A percentile compares a stretch with the other conserved stretches of the same genome.
Evolutionary conservation across 2,329 filamentous ascomycete species (phyloP).

Genomic region (Aureobasidium mangrovei): DNA sequence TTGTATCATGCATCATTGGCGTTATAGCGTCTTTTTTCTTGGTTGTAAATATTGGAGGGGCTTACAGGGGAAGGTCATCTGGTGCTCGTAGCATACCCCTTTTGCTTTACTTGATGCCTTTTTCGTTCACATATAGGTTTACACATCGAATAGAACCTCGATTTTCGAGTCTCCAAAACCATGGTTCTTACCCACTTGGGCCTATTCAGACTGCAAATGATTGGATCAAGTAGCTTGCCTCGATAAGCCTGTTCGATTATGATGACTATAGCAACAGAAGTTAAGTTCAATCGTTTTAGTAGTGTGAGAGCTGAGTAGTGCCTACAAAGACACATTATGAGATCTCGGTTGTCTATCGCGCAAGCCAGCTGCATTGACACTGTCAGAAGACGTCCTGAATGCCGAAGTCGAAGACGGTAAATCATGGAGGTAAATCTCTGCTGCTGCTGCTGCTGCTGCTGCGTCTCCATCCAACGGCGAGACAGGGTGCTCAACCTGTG

Average conservation of each 20-base stretch:
- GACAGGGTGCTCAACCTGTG: too few species aligned
- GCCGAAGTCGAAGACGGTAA: conserved; percentile 55
- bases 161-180: background rate
- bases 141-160: background rate
- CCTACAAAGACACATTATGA: too few species aligned
- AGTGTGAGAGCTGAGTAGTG: too few species aligned
- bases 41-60: conserved; percentile 1
- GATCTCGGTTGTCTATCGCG: background rate
- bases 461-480: background rate
- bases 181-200: too few species aligned
- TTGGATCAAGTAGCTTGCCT: too few species aligned
- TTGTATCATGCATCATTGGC: background rate
- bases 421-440: conserved; percentile 36
- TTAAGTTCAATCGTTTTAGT: too few species aligned
- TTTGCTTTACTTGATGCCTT: background rate
- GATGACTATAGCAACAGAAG: too few species aligned
- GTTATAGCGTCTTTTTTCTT: conserved; percentile 4
- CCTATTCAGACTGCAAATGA: too few species aligned
- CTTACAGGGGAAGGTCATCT: background rate
- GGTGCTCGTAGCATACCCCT: background rate
- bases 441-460: conserved; percentile 3
- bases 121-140: background rate
- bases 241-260: too few species aligned
- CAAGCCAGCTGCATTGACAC: conserved; percentile 19
- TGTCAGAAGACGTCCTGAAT: conserved; percentile 48